Percentiles rank a stretch among this genome's conserved stretches.
Conservation (phyloP, 225 moss, liverwort and hornwort genomes). For the Straminergon stramineum region DNA sequence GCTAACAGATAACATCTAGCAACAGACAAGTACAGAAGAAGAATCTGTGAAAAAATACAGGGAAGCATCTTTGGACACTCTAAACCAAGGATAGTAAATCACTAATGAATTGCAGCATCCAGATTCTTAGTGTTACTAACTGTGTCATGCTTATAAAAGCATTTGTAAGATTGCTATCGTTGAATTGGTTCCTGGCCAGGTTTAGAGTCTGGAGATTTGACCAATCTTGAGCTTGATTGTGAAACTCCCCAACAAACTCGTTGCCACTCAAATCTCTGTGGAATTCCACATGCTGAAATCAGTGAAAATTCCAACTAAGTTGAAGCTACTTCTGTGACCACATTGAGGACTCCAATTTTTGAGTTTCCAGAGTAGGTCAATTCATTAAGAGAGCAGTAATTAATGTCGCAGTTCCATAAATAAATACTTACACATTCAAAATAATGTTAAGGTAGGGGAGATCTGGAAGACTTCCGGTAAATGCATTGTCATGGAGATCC, state of each 20-base stretch:
- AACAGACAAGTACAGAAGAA: neutral
- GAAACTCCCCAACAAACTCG: neutral
- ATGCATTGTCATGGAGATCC: conserved; percentile 9
- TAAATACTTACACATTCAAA: neutral
- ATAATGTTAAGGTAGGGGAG: neutral
- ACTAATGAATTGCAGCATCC: neutral
- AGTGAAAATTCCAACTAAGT: neutral
- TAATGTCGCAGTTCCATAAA: neutral
- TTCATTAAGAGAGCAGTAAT: neutral
- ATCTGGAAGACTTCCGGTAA: neutral
- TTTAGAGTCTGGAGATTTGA: neutral
- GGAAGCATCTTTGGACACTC: neutral
- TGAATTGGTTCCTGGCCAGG: conserved; percentile 2
- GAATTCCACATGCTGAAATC: neutral
- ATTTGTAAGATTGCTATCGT: neutral
- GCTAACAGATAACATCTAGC: neutral
- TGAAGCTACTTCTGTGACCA: neutral
- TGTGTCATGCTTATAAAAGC: neutral
- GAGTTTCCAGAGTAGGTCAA: neutral
- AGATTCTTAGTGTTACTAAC: neutral
- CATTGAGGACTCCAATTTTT: neutral
- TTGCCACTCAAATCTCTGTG: conserved; percentile 7
- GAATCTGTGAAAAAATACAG: neutral
- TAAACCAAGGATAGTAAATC: neutral
- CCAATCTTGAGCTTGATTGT: neutral